A percentile compares a stretch with the other conserved stretches of the same genome.
These are phyloP conservation scores for Eutypella sp. DNA, from an alignment of 2,329 filamentous ascomycete genomes.

Conservation along the genomic window DNA sequence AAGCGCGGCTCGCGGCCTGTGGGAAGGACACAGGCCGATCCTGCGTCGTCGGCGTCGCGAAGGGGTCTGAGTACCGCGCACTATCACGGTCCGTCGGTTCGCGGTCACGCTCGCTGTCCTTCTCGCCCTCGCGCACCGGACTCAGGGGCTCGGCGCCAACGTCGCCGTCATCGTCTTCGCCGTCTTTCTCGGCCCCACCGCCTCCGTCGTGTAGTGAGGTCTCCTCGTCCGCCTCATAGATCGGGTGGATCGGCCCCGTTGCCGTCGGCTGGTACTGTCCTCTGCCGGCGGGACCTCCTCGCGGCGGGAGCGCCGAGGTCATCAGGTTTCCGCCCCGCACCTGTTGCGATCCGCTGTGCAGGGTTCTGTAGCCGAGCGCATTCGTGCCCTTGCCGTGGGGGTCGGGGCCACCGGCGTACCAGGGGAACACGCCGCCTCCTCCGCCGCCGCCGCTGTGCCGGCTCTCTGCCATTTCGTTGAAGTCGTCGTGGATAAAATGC, in stretches of 20 bases:
- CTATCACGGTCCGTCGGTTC: conserved; percentile 14
- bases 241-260: conserved; percentile 48
- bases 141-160: conserved; percentile 26
- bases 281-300: conserved; percentile 7
- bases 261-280: conserved; percentile 33
- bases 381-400: conserved; percentile 35
- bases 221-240: conserved; percentile 55
- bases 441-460: conserved; percentile 15
- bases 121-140: conserved; percentile 11
- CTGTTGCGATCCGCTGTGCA: conserved; percentile 34
- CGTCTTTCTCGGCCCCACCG: no score
- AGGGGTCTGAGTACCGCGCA: conserved; percentile 40
- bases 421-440: conserved; percentile 28
- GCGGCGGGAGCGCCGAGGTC: conserved; percentile 19
- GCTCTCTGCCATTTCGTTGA: conserved; percentile 46
- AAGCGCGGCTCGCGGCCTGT: conserved; percentile 26
- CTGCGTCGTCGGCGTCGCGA: conserved; percentile 39
- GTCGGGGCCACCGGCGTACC: conserved; percentile 43
- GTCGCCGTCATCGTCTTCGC: conserved; percentile 26
- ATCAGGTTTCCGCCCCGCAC: conserved; percentile 20
- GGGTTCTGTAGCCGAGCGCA: conserved; percentile 46
- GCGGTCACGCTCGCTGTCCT: not conserved
- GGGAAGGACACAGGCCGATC: conserved; percentile 18
- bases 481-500: conserved; percentile 36
- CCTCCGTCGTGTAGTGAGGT: conserved; percentile 26